Evolutionary conservation across 75 land plant genomes (phyloP).

Genomic region (Gnetum montanum): DNA sequence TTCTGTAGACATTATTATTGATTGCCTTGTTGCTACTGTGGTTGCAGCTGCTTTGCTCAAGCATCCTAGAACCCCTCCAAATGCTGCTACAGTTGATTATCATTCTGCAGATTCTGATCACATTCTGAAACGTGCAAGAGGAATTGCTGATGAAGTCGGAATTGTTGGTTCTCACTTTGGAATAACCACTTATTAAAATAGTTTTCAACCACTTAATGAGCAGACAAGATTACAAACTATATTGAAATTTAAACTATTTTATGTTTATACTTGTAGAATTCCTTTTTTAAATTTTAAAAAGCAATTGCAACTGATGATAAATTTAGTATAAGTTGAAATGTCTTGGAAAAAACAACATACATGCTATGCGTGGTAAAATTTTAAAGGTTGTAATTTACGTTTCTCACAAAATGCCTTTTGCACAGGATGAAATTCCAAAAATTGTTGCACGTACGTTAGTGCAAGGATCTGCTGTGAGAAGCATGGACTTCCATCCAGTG

Average conservation of each 20-base stretch:
- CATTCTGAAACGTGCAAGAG: constrained; percentile 44
- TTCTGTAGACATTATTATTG: too few relatives aligned
- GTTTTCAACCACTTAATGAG: neutral
- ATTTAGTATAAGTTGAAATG: too few relatives aligned
- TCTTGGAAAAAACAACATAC: too few relatives aligned
- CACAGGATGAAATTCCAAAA: constrained; percentile 74
- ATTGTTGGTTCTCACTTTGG: neutral
- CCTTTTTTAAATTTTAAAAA: too few relatives aligned
- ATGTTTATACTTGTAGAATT: neutral
- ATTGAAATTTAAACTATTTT: neutral
- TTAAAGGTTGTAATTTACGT: too few relatives aligned
- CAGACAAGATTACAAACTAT: neutral
- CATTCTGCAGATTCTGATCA: constrained; percentile 66
- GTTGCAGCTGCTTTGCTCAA: constrained; percentile 49
- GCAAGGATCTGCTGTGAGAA: constrained; percentile 71
- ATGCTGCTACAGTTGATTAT: constrained; percentile 45
- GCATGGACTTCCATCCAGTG: constrained; percentile 88
- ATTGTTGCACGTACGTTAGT: constrained; percentile 41
- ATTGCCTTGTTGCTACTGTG: too few relatives aligned
- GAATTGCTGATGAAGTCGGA: constrained; percentile 24
- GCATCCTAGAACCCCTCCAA: constrained; percentile 67
- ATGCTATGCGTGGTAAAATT: too few relatives aligned
- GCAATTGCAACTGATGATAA: too few relatives aligned
- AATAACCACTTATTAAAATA: neutral
- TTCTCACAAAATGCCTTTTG: too few relatives aligned